A percentile compares a stretch with the other conserved stretches of the same genome.
phyloP scores from a whole-genome alignment of 2,329 filamentous ascomycete genomes.

The Fusarium sp. region DNA sequence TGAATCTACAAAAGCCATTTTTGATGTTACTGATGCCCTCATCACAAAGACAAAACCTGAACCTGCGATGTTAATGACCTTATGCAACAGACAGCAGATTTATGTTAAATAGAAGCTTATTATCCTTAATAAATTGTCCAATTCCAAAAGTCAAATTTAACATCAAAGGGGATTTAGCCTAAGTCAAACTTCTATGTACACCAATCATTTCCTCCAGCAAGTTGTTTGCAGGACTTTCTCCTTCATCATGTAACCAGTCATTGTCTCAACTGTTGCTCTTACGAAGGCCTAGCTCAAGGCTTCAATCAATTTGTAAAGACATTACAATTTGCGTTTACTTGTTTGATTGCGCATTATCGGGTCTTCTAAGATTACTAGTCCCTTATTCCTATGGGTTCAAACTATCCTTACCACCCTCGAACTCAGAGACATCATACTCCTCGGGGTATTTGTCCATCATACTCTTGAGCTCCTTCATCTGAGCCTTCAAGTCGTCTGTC shows the following conservation, averaged over 20 bases:
- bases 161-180: not conserved
- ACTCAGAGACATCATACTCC: constrained; percentile 86
- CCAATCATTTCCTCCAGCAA: not conserved
- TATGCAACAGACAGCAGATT: not conserved
- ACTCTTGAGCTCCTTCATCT: constrained; percentile 78
- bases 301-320: not conserved
- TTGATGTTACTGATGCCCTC: not conserved
- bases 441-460: constrained; percentile 87
- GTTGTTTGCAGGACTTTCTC: not conserved
- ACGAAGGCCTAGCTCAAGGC: not conserved
- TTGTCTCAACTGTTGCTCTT: too few relatives aligned
- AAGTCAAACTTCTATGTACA: not conserved
- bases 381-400: constrained; percentile 54
- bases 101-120: not conserved
- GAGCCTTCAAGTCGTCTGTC: constrained; percentile 79
- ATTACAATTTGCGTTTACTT: not conserved
- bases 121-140: not conserved
- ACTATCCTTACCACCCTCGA: constrained; percentile 77
- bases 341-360: not conserved
- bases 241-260: not conserved
- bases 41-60: not conserved
- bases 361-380: not conserved
- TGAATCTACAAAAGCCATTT: not conserved
- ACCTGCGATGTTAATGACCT: not conserved
- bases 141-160: not conserved